These are phyloP conservation scores for Linnemannia zychae DNA, from an alignment of 192 early-diverging fungal genomes.

Conservation along the genomic window DNA sequence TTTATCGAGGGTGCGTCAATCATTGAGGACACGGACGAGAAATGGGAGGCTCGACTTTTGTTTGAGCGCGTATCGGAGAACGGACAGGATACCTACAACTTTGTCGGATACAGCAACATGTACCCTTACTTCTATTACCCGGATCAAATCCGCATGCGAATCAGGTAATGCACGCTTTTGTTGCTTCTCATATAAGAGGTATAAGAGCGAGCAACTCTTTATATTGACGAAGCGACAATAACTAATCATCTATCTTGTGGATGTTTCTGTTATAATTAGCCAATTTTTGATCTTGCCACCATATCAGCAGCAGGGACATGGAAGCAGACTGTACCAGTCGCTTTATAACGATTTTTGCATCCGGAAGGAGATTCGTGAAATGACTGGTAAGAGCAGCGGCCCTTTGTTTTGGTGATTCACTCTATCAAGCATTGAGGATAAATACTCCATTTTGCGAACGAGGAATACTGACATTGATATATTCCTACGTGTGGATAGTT, in stretches of 20 bases:
- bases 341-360: constrained; percentile 68
- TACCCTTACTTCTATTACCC: constrained; percentile 92
- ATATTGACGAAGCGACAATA: too few species aligned
- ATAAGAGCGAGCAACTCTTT: too few species aligned
- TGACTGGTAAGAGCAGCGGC: constrained; percentile 64
- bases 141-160: constrained; percentile 83
- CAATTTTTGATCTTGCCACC: constrained; percentile 96
- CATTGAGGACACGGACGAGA: constrained; percentile 85
- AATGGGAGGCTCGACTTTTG: constrained; percentile 82
- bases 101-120: constrained; percentile 88
- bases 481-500: constrained; percentile 63
- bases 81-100: constrained; percentile 68
- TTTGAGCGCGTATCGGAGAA: constrained; percentile 67
- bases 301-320: constrained; percentile 88
- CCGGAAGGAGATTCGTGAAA: constrained; percentile 65
- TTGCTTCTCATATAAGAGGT: too few species aligned
- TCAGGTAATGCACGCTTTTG: constrained; percentile 70
- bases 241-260: too few species aligned
- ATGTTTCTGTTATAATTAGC: constrained; percentile 53
- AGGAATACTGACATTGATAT: neutral
- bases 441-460: constrained; percentile 4
- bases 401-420: neutral
- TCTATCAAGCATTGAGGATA: neutral
- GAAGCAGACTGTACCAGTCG: constrained; percentile 75
- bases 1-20: constrained; percentile 93